A percentile compares a stretch with the other conserved stretches of the same genome.
phyloP scores from a whole-genome alignment of 2,329 filamentous ascomycete species.

The Fusarium beomiforme region DNA sequence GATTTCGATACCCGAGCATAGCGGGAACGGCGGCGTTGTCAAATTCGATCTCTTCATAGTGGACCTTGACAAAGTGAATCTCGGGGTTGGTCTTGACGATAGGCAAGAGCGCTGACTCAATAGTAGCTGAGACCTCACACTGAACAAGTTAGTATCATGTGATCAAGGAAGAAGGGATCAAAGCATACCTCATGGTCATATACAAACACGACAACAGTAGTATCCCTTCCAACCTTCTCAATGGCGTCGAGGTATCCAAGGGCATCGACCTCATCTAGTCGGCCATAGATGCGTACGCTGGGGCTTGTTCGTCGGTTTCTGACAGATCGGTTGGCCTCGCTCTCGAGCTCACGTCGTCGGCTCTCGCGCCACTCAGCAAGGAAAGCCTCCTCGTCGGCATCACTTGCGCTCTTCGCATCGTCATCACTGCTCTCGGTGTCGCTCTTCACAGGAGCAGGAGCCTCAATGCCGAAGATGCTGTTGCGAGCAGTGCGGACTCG shows the following conservation, averaged over 20 bases:
- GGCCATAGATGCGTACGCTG: slow-evolving; percentile 80
- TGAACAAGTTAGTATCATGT: slow-evolving; percentile 52
- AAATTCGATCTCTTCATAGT: slow-evolving; percentile 94
- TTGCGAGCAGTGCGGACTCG: slow-evolving; percentile 62
- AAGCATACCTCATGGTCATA: slow-evolving; percentile 82
- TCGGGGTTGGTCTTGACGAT: slow-evolving; percentile 77
- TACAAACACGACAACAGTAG: slow-evolving; percentile 91
- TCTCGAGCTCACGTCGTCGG: slow-evolving; percentile 80
- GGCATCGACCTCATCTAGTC: slow-evolving; percentile 85
- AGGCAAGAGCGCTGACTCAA: slow-evolving; percentile 80
- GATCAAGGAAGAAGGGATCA: neutral
- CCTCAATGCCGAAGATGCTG: slow-evolving; percentile 63
- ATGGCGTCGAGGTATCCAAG: slow-evolving; percentile 95
- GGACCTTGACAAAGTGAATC: slow-evolving; percentile 88
- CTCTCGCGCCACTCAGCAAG: slow-evolving; percentile 86
- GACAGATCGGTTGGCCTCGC: slow-evolving; percentile 63
- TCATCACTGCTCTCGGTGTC: slow-evolving; percentile 60
- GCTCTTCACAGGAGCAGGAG: slow-evolving; percentile 44
- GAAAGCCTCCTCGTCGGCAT: slow-evolving; percentile 81
- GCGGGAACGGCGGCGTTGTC: slow-evolving; percentile 89
- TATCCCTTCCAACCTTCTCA: slow-evolving; percentile 84
- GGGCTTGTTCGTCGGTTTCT: slow-evolving; percentile 78
- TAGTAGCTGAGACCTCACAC: slow-evolving; percentile 81
- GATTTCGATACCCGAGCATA: slow-evolving; percentile 85
- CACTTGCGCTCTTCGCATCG: slow-evolving; percentile 58